These are phyloP conservation scores for Carpinus viminea DNA, from an alignment of 306 rosid genomes.

Conservation along the genomic window DNA sequence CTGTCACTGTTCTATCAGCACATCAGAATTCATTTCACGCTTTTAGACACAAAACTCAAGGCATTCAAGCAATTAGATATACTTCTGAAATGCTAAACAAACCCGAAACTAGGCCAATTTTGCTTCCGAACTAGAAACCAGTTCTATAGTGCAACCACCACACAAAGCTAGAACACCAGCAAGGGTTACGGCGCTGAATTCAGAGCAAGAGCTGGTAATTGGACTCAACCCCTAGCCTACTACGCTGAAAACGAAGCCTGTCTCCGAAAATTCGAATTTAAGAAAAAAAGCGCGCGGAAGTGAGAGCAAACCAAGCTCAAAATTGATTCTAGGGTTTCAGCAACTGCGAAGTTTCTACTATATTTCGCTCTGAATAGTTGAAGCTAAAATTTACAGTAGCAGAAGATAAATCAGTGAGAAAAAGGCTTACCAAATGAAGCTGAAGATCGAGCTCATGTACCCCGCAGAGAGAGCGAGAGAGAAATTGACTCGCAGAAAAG, in stretches of 20 bases:
- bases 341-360: background rate
- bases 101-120: background rate
- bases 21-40: background rate
- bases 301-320: background rate
- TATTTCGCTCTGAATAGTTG: background rate
- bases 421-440: conserved; percentile 1
- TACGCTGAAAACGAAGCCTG: background rate
- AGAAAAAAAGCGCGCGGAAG: conserved; percentile 6
- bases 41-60: background rate
- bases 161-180: background rate
- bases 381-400: conserved; percentile 2
- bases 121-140: conserved; percentile 6
- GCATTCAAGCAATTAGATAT: background rate
- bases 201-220: background rate
- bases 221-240: background rate
- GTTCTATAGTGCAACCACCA: background rate
- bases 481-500: background rate
- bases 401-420: background rate
- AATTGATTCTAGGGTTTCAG: conserved; percentile 37
- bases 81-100: background rate
- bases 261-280: background rate
- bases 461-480: background rate
- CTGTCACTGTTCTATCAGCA: background rate
- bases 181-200: background rate
- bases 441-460: background rate